Evolutionary conservation across 1,284 basidiomycete species (phyloP), one percentile per base, ranked within the genome.

Genomic region (Ganoderma multipileum): DNA sequence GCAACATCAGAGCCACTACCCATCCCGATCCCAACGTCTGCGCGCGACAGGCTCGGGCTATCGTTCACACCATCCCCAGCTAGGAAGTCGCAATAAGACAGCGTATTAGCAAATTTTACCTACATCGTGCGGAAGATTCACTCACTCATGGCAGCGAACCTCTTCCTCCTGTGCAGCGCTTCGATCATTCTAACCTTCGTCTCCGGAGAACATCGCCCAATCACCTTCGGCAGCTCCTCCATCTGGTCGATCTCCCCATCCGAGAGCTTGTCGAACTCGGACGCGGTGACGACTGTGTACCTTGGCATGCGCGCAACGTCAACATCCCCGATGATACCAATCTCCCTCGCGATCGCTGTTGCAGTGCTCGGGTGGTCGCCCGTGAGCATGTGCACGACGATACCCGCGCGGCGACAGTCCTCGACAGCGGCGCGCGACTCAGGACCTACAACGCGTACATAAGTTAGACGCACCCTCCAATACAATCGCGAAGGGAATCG

Each of bases 371-470:
- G 81, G 63, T 75, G 74, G 64, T 76, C 75, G 33, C 75, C 75
- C 20, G 76, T 89, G 26, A 88, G 80, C 90, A 93, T 92, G 75
- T 88, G 86, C 26, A 90, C 88, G 18, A 86, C 85, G 74, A 93
- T 90, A 20, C 90, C 88, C 38, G 91, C 91, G 59, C 84, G 81
- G 68, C 87, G 84, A 80, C 88, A 91, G 65, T 86, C 85, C 60
- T 84, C 81, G 0, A 93, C 90, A 28, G 91, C 89, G 14, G 84
- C 86, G 2, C 85, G 80, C 3, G 87, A 88, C 75, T 92, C 47
- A 12, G 47, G n/a, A 5, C 47, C 47, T 50, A 26, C 1, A 12
- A 23, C 23, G 47, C 47, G 11, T 5, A 26, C 9, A 12, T 23
- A 3, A 3, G n/a, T 50, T 12, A 50, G 23, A 26, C n/a, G 2